These are phyloP conservation scores for Russula foetens DNA, from an alignment of 768 basidiomycete species.

Conservation along the genomic window DNA sequence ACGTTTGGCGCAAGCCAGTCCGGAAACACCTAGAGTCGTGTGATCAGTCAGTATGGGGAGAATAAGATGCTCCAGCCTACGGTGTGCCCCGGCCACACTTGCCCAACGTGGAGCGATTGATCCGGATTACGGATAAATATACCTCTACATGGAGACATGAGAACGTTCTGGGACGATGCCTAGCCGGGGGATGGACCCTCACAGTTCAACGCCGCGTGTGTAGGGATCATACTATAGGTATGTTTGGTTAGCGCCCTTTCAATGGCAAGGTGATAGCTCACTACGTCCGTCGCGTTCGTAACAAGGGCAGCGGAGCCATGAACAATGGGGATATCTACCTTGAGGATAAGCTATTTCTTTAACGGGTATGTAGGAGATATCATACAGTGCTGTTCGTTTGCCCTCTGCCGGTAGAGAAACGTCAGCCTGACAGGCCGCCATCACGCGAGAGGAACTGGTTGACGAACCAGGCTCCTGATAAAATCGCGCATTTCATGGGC, in stretches of 20 bases:
- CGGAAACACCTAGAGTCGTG: constrained; percentile 41
- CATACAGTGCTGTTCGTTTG: constrained; percentile 43
- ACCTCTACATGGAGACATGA: constrained; percentile 32
- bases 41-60: neutral
- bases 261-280: constrained; percentile 28
- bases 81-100: constrained; percentile 74
- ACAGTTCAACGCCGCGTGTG: constrained; percentile 51
- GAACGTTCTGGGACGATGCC: neutral
- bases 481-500: constrained; percentile 43
- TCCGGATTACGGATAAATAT: constrained; percentile 72
- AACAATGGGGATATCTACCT: constrained; percentile 58
- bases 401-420: constrained; percentile 25
- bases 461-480: constrained; percentile 47
- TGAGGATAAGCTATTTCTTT: neutral
- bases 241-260: neutral
- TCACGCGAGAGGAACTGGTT: neutral
- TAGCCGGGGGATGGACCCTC: constrained; percentile 19
- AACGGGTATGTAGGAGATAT: neutral
- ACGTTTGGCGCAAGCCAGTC: constrained; percentile 54
- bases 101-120: constrained; percentile 60
- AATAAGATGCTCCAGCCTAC: constrained; percentile 29
- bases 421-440: neutral
- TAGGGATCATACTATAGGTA: constrained; percentile 57
- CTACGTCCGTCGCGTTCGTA: constrained; percentile 52
- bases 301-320: constrained; percentile 54